Conservation (phyloP, 1,284 basidiomycete genomes). For the Paramarasmius palmivorus region DNA sequence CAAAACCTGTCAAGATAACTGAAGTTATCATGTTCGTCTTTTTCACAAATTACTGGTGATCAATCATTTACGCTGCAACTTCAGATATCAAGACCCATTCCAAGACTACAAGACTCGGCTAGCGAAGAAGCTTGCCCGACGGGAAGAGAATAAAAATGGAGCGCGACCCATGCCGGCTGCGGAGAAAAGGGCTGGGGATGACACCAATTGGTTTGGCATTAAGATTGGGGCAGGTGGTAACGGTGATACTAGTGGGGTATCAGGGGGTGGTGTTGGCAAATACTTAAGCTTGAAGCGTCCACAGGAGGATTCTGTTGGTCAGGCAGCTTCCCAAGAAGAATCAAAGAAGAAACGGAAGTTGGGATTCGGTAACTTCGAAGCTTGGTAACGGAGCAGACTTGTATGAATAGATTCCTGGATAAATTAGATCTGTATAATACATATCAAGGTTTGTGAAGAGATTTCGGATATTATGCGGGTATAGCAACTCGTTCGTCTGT, state of each 20-base stretch:
- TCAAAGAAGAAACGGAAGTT: slow-evolving; percentile 71
- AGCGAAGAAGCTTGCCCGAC: slow-evolving; percentile 70
- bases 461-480: slow-evolving; percentile 35
- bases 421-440: slow-evolving; percentile 11
- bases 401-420: slow-evolving; percentile 1
- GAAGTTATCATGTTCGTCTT: slow-evolving; percentile 71
- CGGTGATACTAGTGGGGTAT: slow-evolving; percentile 7
- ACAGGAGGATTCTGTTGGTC: slow-evolving; percentile 25
- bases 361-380: slow-evolving; percentile 81
- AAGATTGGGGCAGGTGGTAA: slow-evolving; percentile 57
- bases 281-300: slow-evolving; percentile 65
- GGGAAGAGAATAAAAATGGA: slow-evolving; percentile 47
- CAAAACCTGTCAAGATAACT: slow-evolving; percentile 79
- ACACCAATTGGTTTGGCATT: slow-evolving; percentile 83
- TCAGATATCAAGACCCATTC: slow-evolving; percentile 82
- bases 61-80: slow-evolving; percentile 7
- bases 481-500: slow-evolving; percentile 40
- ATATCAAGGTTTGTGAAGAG: background rate
- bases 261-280: slow-evolving; percentile 52
- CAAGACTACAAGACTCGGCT: slow-evolving; percentile 80
- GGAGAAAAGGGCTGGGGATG: slow-evolving; percentile 49
- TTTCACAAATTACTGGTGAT: slow-evolving; percentile 8
- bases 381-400: slow-evolving; percentile 47
- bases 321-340: slow-evolving; percentile 40
- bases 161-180: slow-evolving; percentile 17